A percentile compares a stretch with the other conserved stretches of the same genome.
These are phyloP conservation scores for Blastomyces silverae DNA, from an alignment of 2,329 filamentous ascomycete species.

Conservation along the genomic window DNA sequence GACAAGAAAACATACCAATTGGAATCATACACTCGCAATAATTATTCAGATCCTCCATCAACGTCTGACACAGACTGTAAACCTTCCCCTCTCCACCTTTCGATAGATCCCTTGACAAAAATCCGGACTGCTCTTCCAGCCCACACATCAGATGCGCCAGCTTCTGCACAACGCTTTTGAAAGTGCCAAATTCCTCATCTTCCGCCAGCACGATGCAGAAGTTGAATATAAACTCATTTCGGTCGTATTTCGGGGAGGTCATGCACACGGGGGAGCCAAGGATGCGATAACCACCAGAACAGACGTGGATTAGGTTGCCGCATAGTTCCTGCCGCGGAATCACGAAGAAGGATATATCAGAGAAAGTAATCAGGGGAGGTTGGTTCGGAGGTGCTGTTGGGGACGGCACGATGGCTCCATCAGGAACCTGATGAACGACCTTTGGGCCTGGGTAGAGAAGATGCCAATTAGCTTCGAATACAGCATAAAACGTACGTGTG, in stretches of 20 bases:
- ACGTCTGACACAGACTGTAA: constrained; percentile 69
- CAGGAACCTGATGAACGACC: constrained; percentile 58
- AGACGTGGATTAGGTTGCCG: constrained; percentile 72
- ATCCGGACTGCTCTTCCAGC: constrained; percentile 85
- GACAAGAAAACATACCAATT: constrained; percentile 56
- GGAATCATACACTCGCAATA: constrained; percentile 99
- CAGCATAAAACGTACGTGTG: neutral
- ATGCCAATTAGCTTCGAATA: constrained; percentile 9
- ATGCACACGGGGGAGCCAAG: constrained; percentile 88
- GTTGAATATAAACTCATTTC: constrained; percentile 98
- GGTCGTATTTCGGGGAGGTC: constrained; percentile 69
- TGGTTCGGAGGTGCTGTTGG: constrained; percentile 42
- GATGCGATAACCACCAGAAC: constrained; percentile 67
- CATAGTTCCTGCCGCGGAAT: constrained; percentile 94
- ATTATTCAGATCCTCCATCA: constrained; percentile 90
- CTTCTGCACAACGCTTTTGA: constrained; percentile 77
- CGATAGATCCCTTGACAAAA: constrained; percentile 51
- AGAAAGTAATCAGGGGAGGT: constrained; percentile 73
- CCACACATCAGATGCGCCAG: constrained; percentile 78
- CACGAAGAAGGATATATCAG: constrained; percentile 81
- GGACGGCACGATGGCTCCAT: constrained; percentile 50
- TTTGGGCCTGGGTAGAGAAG: constrained; percentile 47
- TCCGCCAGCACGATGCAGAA: constrained; percentile 78
- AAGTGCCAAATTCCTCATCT: constrained; percentile 64
- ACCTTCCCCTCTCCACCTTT: constrained; percentile 46